Evolutionary conservation across 2,329 filamentous ascomycete species (phyloP).

Genomic region (Macrophomina tecta): DNA sequence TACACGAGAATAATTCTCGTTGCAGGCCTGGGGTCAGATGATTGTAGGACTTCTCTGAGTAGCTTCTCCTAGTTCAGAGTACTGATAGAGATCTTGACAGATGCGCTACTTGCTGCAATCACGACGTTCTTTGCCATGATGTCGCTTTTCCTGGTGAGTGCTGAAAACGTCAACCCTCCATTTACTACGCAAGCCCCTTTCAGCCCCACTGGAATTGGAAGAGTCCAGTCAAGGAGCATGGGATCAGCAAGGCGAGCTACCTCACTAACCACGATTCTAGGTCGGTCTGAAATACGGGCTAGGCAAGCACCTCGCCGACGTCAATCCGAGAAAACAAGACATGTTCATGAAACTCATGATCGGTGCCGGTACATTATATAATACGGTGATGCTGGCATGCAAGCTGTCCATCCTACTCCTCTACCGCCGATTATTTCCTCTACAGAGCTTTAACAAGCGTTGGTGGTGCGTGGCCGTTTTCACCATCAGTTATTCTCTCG

Average conservation of each 20-base stretch:
- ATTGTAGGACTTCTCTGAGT: not conserved
- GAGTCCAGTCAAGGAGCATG: not conserved
- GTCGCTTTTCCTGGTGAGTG: slow-evolving; percentile 8
- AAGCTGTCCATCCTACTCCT: slow-evolving; percentile 30
- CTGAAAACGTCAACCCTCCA: not conserved
- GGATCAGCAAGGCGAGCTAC: not conserved
- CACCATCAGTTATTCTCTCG: slow-evolving; percentile 20
- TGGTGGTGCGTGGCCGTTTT: slow-evolving; percentile 12
- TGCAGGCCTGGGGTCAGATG: slow-evolving; percentile 6
- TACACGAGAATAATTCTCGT: slow-evolving; percentile 17
- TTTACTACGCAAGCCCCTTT: not conserved
- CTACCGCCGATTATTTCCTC: slow-evolving; percentile 29
- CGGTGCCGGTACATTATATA: slow-evolving; percentile 25
- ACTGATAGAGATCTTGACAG: not conserved
- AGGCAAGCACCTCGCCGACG: slow-evolving; percentile 15
- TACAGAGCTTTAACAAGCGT: not conserved
- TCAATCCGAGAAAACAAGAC: not conserved
- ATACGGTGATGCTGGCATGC: slow-evolving; percentile 25
- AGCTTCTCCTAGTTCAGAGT: too few species aligned
- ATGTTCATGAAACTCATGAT: slow-evolving; percentile 4
- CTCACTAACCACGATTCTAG: not conserved
- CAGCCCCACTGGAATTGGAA: not conserved
- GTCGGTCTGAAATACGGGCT: slow-evolving; percentile 2
- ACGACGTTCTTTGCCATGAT: not conserved
- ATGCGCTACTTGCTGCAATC: not conserved